Conservation (phyloP, 2,329 filamentous ascomycete genomes). For the Claviceps sp. region DNA sequence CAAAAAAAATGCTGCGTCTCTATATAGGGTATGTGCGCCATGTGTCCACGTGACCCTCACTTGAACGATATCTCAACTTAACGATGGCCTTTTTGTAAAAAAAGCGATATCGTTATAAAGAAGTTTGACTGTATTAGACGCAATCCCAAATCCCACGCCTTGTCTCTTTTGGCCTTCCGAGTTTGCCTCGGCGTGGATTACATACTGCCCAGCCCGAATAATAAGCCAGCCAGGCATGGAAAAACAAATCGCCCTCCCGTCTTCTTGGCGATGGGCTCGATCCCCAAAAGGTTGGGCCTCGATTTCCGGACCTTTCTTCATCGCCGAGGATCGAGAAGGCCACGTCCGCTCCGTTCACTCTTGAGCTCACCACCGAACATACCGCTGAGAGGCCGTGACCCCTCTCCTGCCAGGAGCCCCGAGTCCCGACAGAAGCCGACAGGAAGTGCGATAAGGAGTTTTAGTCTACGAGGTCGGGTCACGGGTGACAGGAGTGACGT, state of each 20-base stretch:
- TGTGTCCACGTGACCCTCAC: too few relatives aligned
- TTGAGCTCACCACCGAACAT: constrained; percentile 6
- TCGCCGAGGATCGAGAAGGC: constrained; percentile 7
- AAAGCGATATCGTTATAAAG: too few relatives aligned
- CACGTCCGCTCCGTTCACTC: constrained; percentile 7
- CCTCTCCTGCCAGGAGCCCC: neutral
- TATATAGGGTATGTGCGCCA: too few relatives aligned
- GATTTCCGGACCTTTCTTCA: constrained; percentile 6
- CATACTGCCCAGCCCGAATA: neutral
- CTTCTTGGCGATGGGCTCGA: neutral
- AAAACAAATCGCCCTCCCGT: neutral
- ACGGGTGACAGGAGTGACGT: too few relatives aligned
- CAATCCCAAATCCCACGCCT: neutral
- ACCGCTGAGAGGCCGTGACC: constrained; percentile 5
- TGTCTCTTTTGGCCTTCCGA: neutral
- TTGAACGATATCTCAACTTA: too few relatives aligned
- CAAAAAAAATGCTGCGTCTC: too few relatives aligned
- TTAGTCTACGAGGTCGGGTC: too few relatives aligned
- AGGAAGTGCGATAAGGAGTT: too few relatives aligned
- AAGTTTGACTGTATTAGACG: neutral
- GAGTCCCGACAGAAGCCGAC: neutral
- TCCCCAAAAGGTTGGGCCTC: constrained; percentile 3
- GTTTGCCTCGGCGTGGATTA: neutral
- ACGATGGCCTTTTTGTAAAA: too few relatives aligned
- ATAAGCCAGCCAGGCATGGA: neutral